Evolutionary conservation across 1,139 yeast genomes (phyloP).

Genomic region (Petasospora fabianii): DNA sequence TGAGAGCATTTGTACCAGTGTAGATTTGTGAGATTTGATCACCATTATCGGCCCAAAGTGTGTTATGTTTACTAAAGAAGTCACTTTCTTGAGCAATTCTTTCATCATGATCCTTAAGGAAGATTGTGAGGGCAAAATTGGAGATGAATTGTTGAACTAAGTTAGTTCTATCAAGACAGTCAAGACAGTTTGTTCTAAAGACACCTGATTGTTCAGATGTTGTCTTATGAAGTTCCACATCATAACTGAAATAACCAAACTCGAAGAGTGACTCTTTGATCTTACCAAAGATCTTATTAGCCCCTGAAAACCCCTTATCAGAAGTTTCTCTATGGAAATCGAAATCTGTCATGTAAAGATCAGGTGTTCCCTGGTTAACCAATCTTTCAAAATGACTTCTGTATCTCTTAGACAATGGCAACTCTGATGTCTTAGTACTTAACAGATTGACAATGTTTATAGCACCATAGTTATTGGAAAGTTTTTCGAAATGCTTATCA

Average conservation of each 20-base stretch:
- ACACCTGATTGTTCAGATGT: slow-evolving; percentile 82
- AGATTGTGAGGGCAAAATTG: slow-evolving; percentile 58
- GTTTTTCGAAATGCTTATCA: slow-evolving; percentile 68
- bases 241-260: slow-evolving; percentile 78
- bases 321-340: slow-evolving; percentile 94
- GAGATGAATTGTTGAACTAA: slow-evolving; percentile 87
- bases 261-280: slow-evolving; percentile 64
- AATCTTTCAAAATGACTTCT: slow-evolving; percentile 47
- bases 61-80: slow-evolving; percentile 63
- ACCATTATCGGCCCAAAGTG: slow-evolving; percentile 97
- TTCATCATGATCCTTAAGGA: slow-evolving; percentile 50
- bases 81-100: slow-evolving; percentile 40
- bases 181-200: slow-evolving; percentile 89
- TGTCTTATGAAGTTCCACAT: slow-evolving; percentile 42
- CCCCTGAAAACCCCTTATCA: slow-evolving; percentile 83
- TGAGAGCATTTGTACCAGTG: slow-evolving; percentile 95
- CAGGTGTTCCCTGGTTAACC: slow-evolving; percentile 37
- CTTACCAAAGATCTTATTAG: slow-evolving; percentile 62
- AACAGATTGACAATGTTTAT: slow-evolving; percentile 83
- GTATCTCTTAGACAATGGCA: slow-evolving; percentile 67
- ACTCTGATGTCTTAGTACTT: slow-evolving; percentile 75
- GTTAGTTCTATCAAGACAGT: slow-evolving; percentile 93
- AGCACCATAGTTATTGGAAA: slow-evolving; percentile 75
- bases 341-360: slow-evolving; percentile 68
- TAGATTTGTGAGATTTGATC: slow-evolving; percentile 95